Base-by-base conservation (phyloP, 108 stramenopile species). In the Nitzschia palea region DNA sequence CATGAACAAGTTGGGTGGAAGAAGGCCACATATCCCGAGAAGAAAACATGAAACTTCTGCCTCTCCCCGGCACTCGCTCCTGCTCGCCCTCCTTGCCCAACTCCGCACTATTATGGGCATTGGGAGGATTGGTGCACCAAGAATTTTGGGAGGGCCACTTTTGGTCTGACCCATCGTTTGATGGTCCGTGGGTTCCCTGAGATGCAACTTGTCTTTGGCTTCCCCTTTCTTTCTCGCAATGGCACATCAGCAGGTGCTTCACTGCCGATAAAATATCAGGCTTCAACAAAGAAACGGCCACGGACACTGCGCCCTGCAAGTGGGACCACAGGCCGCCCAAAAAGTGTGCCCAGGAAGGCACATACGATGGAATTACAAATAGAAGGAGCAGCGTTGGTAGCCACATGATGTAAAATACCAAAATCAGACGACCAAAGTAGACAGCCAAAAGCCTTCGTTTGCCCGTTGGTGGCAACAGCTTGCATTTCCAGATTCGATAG, bases 341-440 rank as follows among this genome's bases (percentile, higher is more conserved):
- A 22, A 47, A 63, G 15, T 32, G 30, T 18, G 30, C 44, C 62
- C 44, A 63, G 18, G 62, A 4, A 30, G 28, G 3, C 12, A 55
- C 32, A 48, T 15, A 28, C 10, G 48, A 23, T 9, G 30, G 28
- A 44, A 55, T 2, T 15, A 30, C 29, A 45, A 40, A 70, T 9
- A 70, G 4, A 15, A 70, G 18, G 0, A 59, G 17, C 43, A 68
- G 2, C 1, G 60, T 8, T 14, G 71, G 63, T 12, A 72, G 1
- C 71, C 71, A 72, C 71, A 72, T 65, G 51, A 65, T 23, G 15
- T 44, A 29, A 29, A 62, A 70, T 18, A 69, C 57, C 14, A 34
- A 2, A 3, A 61, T 18, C 3, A 69, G n/a, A 32, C 52, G 47
- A 9, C 27, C 33, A 51, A 70, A 62, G 29, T 54, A 70, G 12